phyloP scores from a whole-genome alignment of 805 yeast genomes.

The Blastobotrys terrestris region DNA sequence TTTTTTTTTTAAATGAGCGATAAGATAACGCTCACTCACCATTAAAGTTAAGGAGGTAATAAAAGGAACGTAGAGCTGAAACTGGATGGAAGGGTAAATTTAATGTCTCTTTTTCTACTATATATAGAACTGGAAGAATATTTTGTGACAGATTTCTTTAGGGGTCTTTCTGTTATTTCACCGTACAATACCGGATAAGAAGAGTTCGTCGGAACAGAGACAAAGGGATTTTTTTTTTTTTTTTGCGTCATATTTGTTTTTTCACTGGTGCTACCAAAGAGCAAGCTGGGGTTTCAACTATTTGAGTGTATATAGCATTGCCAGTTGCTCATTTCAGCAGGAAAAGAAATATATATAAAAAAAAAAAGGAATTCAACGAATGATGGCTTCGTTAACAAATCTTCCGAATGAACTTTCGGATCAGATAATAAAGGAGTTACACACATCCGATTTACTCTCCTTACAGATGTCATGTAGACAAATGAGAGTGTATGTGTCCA shows the following conservation, averaged over 20 bases:
- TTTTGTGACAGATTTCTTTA: too few species aligned
- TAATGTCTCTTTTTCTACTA: too few species aligned
- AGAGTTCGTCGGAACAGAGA: neutral
- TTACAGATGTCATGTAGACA: conserved; percentile 3
- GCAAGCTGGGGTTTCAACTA: neutral
- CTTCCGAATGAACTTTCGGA: conserved; percentile 5
- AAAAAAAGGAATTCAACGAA: neutral
- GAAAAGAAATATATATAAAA: neutral
- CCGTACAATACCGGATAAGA: neutral
- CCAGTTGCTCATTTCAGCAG: neutral
- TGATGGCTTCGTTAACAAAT: neutral
- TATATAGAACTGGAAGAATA: neutral
- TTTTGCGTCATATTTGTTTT: neutral
- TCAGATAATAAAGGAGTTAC: neutral
- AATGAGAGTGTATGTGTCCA: neutral
- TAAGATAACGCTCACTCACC: neutral
- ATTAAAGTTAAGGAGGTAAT: neutral
- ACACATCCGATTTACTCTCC: neutral
- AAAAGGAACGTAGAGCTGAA: neutral
- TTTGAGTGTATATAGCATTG: too few species aligned
- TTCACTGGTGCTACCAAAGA: neutral
- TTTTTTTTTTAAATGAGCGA: neutral
- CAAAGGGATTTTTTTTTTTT: neutral
- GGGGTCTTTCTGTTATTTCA: too few species aligned
- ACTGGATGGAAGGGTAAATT: neutral